Evolutionary conservation across 306 rosid genomes (phyloP).

Genomic region (Vicia sativa): DNA sequence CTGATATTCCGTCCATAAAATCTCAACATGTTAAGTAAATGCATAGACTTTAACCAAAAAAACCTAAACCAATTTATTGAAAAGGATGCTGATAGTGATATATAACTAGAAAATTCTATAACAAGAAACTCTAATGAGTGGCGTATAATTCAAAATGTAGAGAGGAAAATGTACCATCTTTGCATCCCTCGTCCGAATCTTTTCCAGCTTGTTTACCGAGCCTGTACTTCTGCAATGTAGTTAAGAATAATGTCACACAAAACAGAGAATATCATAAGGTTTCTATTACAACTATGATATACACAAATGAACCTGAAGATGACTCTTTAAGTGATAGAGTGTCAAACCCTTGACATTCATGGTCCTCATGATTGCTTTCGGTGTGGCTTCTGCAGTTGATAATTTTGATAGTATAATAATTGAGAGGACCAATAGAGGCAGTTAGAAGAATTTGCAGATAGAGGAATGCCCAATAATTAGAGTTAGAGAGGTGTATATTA

Average conservation of each 20-base stretch:
- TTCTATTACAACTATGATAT: slow-evolving; percentile 21
- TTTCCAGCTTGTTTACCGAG: slow-evolving; percentile 94
- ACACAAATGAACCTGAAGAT: slow-evolving; percentile 70
- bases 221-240: slow-evolving; percentile 81
- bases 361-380: slow-evolving; percentile 96
- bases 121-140: slow-evolving; percentile 11
- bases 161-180: slow-evolving; percentile 68
- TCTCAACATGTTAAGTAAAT: slow-evolving; percentile 41
- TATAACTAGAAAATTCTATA: slow-evolving; percentile 11
- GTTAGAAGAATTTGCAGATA: background rate
- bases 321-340: slow-evolving; percentile 95
- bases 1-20: slow-evolving; percentile 59
- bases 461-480: slow-evolving; percentile 1
- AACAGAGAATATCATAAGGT: slow-evolving; percentile 6
- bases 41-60: slow-evolving; percentile 20
- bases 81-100: background rate
- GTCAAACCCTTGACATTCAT: slow-evolving; percentile 99
- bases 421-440: background rate
- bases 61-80: slow-evolving; percentile 11
- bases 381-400: slow-evolving; percentile 88
- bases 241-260: slow-evolving; percentile 8
- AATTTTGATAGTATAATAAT: slow-evolving; percentile 16
- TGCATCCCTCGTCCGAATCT: slow-evolving; percentile 75
- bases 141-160: slow-evolving; percentile 29
- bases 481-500: slow-evolving; percentile 2